phyloP scores from a whole-genome alignment of 495 filamentous ascomycete genomes.

The Trichoderma orchidacearum region DNA sequence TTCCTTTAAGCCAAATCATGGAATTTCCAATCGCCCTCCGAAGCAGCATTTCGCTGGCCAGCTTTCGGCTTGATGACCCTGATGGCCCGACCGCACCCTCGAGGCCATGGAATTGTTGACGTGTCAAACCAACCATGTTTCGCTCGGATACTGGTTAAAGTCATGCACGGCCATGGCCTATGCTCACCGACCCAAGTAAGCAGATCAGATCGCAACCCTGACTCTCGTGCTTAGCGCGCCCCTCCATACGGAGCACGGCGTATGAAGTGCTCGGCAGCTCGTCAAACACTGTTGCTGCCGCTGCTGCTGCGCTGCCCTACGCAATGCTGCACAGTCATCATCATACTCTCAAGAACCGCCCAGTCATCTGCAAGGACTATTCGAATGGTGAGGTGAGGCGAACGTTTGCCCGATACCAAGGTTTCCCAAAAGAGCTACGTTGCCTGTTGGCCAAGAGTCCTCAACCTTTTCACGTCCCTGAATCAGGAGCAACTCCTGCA shows the following conservation, averaged over 20 bases:
- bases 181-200: background rate
- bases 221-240: background rate
- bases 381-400: too few species aligned
- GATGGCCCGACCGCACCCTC: background rate
- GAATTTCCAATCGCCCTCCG: background rate
- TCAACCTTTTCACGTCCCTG: too few species aligned
- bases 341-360: background rate
- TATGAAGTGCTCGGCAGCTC: background rate
- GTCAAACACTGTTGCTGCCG: too few species aligned
- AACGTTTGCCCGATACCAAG: background rate
- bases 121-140: background rate
- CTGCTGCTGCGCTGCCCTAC: too few species aligned
- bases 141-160: background rate
- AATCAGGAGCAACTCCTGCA: background rate
- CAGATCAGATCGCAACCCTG: conserved; percentile 1
- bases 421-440: background rate
- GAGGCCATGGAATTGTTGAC: background rate
- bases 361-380: background rate
- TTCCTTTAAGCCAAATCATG: background rate
- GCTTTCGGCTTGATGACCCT: background rate
- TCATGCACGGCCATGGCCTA: background rate
- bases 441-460: too few species aligned
- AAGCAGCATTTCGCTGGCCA: too few species aligned
- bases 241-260: background rate
- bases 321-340: too few species aligned